Base-by-base conservation (phyloP, 441 rosid species). In the Mallotus repandus region DNA sequence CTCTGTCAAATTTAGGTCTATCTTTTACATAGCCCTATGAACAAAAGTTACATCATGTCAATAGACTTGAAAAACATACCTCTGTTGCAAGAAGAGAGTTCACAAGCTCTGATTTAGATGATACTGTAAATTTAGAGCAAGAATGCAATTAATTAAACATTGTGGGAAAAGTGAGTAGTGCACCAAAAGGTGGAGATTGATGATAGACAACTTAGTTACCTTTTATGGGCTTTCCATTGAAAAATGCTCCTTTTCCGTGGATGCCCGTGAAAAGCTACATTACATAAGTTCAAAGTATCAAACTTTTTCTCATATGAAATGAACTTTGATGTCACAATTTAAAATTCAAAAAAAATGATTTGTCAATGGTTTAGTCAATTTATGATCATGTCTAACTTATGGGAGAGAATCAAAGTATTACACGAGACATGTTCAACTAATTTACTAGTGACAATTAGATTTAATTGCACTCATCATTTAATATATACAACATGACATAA, bases 41-140 rank as follows among this genome's bases (percentile, higher is more conserved):
- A 63, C 45, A 9, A 38, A 38, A 63, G 12, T 45, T 8, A 45
- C 5, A 18, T 12, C 70, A 38, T 38, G 41, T 38, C 41, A 38
- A 38, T 38, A 38, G 41, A n/a, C n/a, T 43, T 52, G 35, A 49
- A 66, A 56, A 49, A 25, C 78, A 60, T 81, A 95, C 99, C 92
- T 87, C 99, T 19, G 99, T 85, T 61, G 83, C 85, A 68, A 95
- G 99, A 79, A 95, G 97, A 75, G 95, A 84, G 57, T 84, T 88
- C 74, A 93, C 90, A 68, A 91, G 93, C 76, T 93, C 97, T n/a
- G 83, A 71, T 80, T 89, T 86, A 74, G 92, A 74, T 68, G 99
- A 91, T 53, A 82, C 99, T 95, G 89, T 79, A 78, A 76, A 74
- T 69, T 66, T 61, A 72, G 75, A 73, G 73, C 14, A 77, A 74